Evolutionary conservation across 2,329 filamentous ascomycete genomes (phyloP).

Genomic region (Arthroderma uncinatum): DNA sequence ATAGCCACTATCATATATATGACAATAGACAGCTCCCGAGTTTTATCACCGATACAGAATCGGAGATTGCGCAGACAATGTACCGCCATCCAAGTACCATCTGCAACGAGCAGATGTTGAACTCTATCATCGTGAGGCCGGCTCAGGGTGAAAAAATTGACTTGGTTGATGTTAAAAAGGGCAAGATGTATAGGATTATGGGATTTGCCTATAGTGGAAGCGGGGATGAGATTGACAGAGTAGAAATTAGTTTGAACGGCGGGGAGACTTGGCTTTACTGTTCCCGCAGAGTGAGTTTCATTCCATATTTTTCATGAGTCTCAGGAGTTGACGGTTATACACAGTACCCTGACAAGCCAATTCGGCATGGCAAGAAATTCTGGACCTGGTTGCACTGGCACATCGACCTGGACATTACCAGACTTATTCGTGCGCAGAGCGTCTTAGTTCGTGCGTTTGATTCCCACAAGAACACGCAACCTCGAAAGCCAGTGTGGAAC

Average conservation of each 20-base stretch:
- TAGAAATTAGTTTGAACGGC: conserved; percentile 40
- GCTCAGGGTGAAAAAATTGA: conserved; percentile 37
- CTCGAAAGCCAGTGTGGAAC: conserved; percentile 38
- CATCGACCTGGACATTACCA: conserved; percentile 37
- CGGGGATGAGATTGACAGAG: conserved; percentile 40
- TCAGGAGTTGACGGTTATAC: not conserved
- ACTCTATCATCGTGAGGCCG: conserved; percentile 39
- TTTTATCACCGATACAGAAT: conserved; percentile 41
- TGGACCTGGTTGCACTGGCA: conserved; percentile 47
- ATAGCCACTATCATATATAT: conserved; percentile 39
- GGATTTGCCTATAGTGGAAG: conserved; percentile 43
- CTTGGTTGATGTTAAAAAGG: conserved; percentile 29
- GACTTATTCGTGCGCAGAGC: conserved; percentile 34
- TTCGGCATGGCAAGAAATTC: conserved; percentile 44
- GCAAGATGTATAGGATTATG: conserved; percentile 33
- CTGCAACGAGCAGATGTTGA: conserved; percentile 41
- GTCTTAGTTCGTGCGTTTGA: conserved; percentile 41
- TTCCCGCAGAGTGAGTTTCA: conserved; percentile 27
- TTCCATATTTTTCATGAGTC: not conserved
- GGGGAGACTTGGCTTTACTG: conserved; percentile 42
- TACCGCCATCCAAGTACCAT: conserved; percentile 41
- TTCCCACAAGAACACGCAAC: conserved; percentile 43
- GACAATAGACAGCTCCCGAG: conserved; percentile 41
- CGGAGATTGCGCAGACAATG: conserved; percentile 37
- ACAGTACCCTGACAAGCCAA: conserved; percentile 38